Evolutionary conservation across 371 early-diverging fungal genomes (phyloP), one percentile per base, ranked within the genome.

Genomic region (Coemansia sp.): DNA sequence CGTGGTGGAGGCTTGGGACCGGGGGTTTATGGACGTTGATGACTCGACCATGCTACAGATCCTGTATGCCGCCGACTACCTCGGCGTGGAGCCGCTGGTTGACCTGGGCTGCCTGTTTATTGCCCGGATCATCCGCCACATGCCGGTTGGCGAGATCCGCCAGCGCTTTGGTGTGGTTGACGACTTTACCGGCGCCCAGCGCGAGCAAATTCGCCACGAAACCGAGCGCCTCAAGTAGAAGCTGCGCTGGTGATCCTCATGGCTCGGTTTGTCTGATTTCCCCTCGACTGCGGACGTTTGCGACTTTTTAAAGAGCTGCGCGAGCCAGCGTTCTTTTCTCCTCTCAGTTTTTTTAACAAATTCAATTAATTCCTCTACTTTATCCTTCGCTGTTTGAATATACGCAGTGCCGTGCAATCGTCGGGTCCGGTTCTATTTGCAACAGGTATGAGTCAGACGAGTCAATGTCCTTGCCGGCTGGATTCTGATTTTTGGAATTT

Each of bases 141-240:
- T 94, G 82, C 85, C 87, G 31, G 89, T 93, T 14, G 94, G 95
- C 74, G 94, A 95, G 64, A 93, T 95, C 63, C 86, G 97, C 57
- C 84, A 88, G 67, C 87, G 86, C 34, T 98, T 94, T 81, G 94
- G 93, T 72, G 93, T 98, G 62, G 85, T 84, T 56, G 93, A 93
- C 77, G 97, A 98, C 78, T 95, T 95, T 70, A 94, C 95, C 1
- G 92, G 91, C 12, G 95, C 94, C 77, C 94, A 97, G 78, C 94
- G 94, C 81, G 91, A 86, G 55, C 86, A 88, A 66, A 87, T 90
- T 68, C 81, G 81, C 61, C 84, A 87, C 79, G 94, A 95, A 79
- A 90, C 91, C 71, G 92, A 76, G 47, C 79, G 45, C 65, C 40
- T 55, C 36, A 69, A 63, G 26, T 78, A 75, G 47, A 20, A 20